These are phyloP conservation scores for Hypoxylon sp. DNA, from an alignment of 2,329 filamentous ascomycete species.

Conservation along the genomic window DNA sequence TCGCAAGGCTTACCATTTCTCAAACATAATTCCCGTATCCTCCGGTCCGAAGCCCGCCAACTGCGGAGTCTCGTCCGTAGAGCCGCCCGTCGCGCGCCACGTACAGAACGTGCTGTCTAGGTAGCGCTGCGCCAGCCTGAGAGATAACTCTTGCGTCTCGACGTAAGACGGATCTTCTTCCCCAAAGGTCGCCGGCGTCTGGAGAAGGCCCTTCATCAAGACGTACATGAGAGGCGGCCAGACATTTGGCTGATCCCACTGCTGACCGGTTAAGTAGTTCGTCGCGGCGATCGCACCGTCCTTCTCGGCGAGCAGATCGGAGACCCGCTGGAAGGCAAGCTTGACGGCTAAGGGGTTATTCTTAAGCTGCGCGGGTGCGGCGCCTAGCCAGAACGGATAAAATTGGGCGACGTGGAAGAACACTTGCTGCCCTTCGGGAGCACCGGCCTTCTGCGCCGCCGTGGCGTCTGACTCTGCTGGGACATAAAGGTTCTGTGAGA, in stretches of 20 bases:
- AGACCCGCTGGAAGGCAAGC: constrained; percentile 65
- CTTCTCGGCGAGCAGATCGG: constrained; percentile 62
- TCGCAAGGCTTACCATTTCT: constrained; percentile 63
- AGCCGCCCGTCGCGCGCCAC: constrained; percentile 75
- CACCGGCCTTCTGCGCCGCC: constrained; percentile 56
- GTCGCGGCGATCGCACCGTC: constrained; percentile 71
- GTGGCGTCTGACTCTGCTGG: constrained; percentile 61
- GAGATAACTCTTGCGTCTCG: constrained; percentile 66
- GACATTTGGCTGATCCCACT: constrained; percentile 78
- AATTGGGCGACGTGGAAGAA: constrained; percentile 70
- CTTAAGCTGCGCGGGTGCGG: constrained; percentile 67
- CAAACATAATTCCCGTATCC: constrained; percentile 72
- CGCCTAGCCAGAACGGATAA: constrained; percentile 77
- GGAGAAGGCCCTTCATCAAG: constrained; percentile 70
- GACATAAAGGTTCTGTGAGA: constrained; percentile 66
- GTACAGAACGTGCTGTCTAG: constrained; percentile 76
- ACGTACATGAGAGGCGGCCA: constrained; percentile 76
- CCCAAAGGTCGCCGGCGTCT: constrained; percentile 68
- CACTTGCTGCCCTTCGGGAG: constrained; percentile 67
- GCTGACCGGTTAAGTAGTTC: constrained; percentile 70
- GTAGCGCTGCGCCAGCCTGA: constrained; percentile 72
- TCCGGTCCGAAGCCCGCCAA: constrained; percentile 59
- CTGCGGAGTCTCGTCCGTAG: constrained; percentile 64
- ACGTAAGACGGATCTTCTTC: constrained; percentile 65
- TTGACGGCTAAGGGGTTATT: constrained; percentile 69